phyloP scores from a whole-genome alignment of 257 asterid species.

The Solanum chaucha region DNA sequence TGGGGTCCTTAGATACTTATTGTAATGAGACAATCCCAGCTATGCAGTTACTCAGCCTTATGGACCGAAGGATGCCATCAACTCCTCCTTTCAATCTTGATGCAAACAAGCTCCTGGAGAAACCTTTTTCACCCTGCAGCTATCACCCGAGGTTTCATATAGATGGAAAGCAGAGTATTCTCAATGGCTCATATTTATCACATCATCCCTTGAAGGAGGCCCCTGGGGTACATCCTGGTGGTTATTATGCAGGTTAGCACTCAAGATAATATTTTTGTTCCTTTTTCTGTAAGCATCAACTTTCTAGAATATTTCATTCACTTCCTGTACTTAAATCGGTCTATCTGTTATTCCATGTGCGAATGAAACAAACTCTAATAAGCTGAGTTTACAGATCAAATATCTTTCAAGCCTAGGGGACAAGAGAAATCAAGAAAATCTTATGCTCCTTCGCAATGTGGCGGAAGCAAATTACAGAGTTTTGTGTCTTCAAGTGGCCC shows the following conservation, averaged over 20 bases:
- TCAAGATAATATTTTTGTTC: conserved; percentile 15
- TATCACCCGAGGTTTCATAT: conserved; percentile 32
- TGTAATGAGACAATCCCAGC: conserved; percentile 66
- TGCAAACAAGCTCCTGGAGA: conserved; percentile 17
- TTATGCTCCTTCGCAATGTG: background rate
- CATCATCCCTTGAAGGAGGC: conserved; percentile 20
- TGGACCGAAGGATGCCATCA: conserved; percentile 40
- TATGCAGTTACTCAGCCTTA: conserved; percentile 66
- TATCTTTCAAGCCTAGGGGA: conserved; percentile 8
- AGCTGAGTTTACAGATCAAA: conserved; percentile 10
- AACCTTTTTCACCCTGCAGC: conserved; percentile 27
- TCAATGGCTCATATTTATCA: conserved; percentile 19
- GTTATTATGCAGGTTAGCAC: conserved; percentile 22
- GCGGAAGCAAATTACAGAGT: background rate
- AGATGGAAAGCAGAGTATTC: conserved; percentile 26
- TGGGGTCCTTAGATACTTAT: conserved; percentile 37
- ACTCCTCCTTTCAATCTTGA: conserved; percentile 20
- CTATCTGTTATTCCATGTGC: background rate
- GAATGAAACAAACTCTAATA: background rate
- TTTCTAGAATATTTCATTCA: background rate
- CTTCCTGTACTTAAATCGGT: background rate
- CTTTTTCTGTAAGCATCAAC: conserved; percentile 17
- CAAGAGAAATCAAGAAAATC: conserved; percentile 6
- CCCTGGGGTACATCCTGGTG: conserved; percentile 11
- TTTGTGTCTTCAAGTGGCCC: background rate